phyloP scores from a whole-genome alignment of 805 yeast species.

The Teunomyces funiuensis region DNA sequence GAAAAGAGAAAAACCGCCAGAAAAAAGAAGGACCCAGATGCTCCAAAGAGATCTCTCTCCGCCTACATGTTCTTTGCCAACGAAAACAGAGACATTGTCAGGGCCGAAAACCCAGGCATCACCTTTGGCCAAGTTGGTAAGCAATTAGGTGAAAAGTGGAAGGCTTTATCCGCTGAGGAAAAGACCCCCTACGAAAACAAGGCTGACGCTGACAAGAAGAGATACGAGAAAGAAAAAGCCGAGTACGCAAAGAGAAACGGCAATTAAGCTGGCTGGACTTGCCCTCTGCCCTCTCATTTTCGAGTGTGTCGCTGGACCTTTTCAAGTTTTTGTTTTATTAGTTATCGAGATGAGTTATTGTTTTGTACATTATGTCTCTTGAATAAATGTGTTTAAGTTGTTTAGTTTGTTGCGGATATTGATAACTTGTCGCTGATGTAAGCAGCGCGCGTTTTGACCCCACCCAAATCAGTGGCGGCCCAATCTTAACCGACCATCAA shows the following conservation, averaged over 20 bases:
- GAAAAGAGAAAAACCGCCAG: slow-evolving; percentile 46
- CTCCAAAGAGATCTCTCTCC: slow-evolving; percentile 97
- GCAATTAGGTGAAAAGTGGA: slow-evolving; percentile 95
- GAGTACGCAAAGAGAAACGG: slow-evolving; percentile 56
- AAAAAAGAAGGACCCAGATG: slow-evolving; percentile 83
- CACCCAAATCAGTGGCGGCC: not conserved
- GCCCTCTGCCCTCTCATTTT: not conserved
- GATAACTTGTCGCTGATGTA: too few relatives aligned
- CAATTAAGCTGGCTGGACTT: slow-evolving; percentile 8
- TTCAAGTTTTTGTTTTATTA: slow-evolving; percentile 9
- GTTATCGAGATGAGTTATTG: slow-evolving; percentile 7
- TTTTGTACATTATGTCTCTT: slow-evolving; percentile 6
- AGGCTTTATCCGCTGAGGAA: slow-evolving; percentile 78
- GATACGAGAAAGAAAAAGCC: slow-evolving; percentile 95
- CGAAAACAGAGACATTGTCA: slow-evolving; percentile 93
- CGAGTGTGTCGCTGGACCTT: not conserved
- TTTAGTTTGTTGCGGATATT: not conserved
- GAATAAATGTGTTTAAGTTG: slow-evolving; percentile 2
- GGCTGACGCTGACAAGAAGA: slow-evolving; percentile 95
- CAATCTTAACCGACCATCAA: not conserved
- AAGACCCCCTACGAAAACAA: slow-evolving; percentile 88
- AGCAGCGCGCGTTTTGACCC: not conserved
- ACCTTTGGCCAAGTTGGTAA: slow-evolving; percentile 95
- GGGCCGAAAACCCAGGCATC: slow-evolving; percentile 95
- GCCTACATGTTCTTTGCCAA: slow-evolving; percentile 99